Percentiles rank a stretch among this genome's conserved stretches.
These are phyloP conservation scores for Sparassis latifolia DNA, from an alignment of 1,284 basidiomycete genomes.

Conservation along the genomic window DNA sequence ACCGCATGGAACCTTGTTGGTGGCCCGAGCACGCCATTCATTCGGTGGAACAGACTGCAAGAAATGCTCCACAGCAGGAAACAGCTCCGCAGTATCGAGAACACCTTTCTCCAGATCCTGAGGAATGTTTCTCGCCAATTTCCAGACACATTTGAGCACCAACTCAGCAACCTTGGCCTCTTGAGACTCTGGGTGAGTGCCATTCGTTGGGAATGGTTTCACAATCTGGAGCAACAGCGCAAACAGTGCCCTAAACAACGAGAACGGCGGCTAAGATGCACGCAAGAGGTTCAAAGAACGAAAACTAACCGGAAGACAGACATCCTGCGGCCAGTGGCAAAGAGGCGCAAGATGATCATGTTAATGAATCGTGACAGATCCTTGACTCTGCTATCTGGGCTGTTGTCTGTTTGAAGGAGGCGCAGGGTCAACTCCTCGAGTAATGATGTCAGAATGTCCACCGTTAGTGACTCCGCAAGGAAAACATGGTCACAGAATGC, in stretches of 20 bases:
- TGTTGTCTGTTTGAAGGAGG: conserved; percentile 88
- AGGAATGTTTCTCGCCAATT: conserved; percentile 90
- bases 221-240: conserved; percentile 83
- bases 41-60: conserved; percentile 90
- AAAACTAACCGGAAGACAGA: conserved; percentile 81
- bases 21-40: conserved; percentile 90
- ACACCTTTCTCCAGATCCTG: conserved; percentile 80
- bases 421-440: conserved; percentile 86
- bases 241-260: conserved; percentile 58
- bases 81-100: conserved; percentile 83
- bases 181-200: conserved; percentile 63
- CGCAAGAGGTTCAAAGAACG: conserved; percentile 1
- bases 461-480: conserved; percentile 76
- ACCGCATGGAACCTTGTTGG: conserved; percentile 87
- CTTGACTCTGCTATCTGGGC: conserved; percentile 66
- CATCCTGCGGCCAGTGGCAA: conserved; percentile 88
- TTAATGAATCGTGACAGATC: conserved; percentile 95
- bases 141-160: conserved; percentile 98
- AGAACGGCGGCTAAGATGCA: not conserved
- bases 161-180: conserved; percentile 92
- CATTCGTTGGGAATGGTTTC: conserved; percentile 73
- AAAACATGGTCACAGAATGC: conserved; percentile 85
- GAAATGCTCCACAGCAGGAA: conserved; percentile 94
- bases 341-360: conserved; percentile 92
- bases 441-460: conserved; percentile 72